A percentile compares a stretch with the other conserved stretches of the same genome.
These are phyloP conservation scores for Luffa aegyptiaca DNA, from an alignment of 306 rosid species.

Conservation along the genomic window DNA sequence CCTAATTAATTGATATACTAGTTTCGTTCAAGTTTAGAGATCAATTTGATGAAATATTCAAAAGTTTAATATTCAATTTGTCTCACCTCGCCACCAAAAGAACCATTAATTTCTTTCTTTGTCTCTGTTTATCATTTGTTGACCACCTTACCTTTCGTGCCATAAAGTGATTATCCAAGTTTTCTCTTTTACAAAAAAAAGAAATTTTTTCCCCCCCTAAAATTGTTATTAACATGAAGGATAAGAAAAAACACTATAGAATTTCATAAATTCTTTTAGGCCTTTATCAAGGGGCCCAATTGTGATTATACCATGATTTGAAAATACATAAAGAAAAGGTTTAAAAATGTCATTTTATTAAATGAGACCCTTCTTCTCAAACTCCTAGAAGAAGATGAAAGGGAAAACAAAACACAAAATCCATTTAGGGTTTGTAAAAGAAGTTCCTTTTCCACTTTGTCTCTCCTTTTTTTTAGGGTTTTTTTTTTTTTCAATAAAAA, in stretches of 20 bases:
- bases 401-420: background rate
- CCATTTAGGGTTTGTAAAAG: constrained; percentile 6
- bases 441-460: constrained; percentile 3
- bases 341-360: background rate
- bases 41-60: too few relatives aligned
- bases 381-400: constrained; percentile 5
- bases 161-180: background rate
- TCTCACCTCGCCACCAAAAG: background rate
- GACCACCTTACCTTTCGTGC: background rate
- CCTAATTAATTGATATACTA: too few relatives aligned
- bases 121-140: background rate
- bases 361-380: background rate
- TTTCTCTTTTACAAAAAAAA: background rate
- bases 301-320: background rate
- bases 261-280: background rate
- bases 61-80: too few relatives aligned
- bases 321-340: background rate
- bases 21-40: background rate
- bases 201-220: background rate
- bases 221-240: background rate
- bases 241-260: background rate
- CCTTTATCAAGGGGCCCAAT: background rate
- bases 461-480: background rate
- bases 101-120: too few relatives aligned
- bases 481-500: background rate